A percentile compares a stretch with the other conserved stretches of the same genome.
phyloP scores from a whole-genome alignment of 495 filamentous ascomycete species.

The Neurospora sp. region DNA sequence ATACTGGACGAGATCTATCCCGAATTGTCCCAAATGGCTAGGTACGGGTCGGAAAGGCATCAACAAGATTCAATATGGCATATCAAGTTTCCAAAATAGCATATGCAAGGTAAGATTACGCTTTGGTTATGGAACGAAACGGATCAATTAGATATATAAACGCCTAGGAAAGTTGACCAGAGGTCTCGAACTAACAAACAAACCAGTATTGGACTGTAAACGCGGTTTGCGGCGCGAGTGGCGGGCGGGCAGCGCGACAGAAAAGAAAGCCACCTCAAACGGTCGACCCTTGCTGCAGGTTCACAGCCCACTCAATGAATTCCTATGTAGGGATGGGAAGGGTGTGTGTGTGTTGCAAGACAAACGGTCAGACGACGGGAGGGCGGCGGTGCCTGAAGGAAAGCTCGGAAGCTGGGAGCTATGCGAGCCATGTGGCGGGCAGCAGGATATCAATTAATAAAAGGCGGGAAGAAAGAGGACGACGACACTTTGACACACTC shows the following conservation, averaged over 20 bases:
- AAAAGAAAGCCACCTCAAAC: neutral
- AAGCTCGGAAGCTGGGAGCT: neutral
- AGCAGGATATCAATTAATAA: neutral
- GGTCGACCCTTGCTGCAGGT: neutral
- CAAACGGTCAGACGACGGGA: neutral
- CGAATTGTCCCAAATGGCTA: no score
- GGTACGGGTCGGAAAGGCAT: no score
- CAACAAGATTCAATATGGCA: no score
- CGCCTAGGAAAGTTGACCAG: no score
- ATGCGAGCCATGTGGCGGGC: neutral
- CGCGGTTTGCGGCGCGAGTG: neutral
- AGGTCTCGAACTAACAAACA: no score
- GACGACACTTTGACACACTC: neutral
- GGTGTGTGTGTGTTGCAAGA: neutral
- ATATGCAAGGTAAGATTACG: no score
- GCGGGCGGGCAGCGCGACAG: neutral
- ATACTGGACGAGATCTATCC: no score
- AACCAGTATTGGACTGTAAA: neutral
- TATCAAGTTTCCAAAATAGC: no score
- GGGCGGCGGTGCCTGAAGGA: neutral
- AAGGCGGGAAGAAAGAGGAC: neutral
- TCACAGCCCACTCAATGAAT: neutral
- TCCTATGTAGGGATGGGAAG: neutral
- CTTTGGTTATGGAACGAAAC: no score
- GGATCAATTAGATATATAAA: no score